Base-by-base conservation (phyloP, 2,329 filamentous ascomycete genomes). In the Trichoderma guizhouense region DNA sequence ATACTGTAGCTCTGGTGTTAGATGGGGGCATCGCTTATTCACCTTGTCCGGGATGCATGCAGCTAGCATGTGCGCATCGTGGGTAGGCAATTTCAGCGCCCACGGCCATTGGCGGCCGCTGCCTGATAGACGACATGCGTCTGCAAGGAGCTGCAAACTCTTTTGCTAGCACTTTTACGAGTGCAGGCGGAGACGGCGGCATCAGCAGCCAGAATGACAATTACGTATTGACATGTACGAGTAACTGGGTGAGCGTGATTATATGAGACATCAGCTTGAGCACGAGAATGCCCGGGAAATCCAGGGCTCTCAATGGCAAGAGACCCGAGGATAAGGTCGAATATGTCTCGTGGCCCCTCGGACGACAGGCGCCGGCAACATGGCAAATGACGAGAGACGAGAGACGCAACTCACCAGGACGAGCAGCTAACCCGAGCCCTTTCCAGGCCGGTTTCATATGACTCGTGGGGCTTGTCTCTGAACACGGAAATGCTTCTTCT, bases 281-380 rank as follows among this genome's bases (percentile, higher is more conserved):
- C 57, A 28, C 47, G 64, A 34, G 64, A 36, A 24, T 21, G 21
- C 5, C 1, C 47, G 32, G 51, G 18, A 57, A 57, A 51, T 5
- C 7, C 11, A 61, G 34, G 12, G 1, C 32, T 34, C 1, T 32
- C 18, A n/a, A 32, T n/a, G 28, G n/a, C 32, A 21, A 51, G 43
- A 32, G 9, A 61, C 36, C 66, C 66, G 66, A 69, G 66, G 66
- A 43, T 61, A 68, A 58, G 24, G 26, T 36, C 21, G 24, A 32
- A 18, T 7, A 18, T 43, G 26, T 60, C 57, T 47, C 66, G 30
- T 21, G 66, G 64, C 51, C 21, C 28, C 24, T 71, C 69, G 69
- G 69, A 39, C 70, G 70, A 72, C 70, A 58, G 70, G 70, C 63
- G 36, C 21, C 63, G 70, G 63, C 65, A 62, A 72, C 70, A 72